Evolutionary conservation across 2,329 filamentous ascomycete genomes (phyloP), one percentile per base, ranked within the genome.

Genomic region (Ilyonectria sp.): DNA sequence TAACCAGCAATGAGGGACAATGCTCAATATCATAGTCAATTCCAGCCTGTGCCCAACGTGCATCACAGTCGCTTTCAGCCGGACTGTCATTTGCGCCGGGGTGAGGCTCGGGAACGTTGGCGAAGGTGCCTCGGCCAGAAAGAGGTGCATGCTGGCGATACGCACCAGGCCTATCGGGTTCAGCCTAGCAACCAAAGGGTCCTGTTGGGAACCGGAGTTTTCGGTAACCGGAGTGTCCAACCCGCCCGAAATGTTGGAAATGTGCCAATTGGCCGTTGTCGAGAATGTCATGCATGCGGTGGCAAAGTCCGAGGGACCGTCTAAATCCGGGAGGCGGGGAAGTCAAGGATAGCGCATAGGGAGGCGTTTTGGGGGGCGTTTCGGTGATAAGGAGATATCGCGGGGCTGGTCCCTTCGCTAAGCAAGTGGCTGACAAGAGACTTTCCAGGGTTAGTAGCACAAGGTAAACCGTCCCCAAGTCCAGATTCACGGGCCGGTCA

Each of bases 251-350:
- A 35, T 57, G 26, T 9, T 35, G 53, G 15, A 26, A 52, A 11
- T 17, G 43, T 13, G 17, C 49, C n/a, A 7, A 74, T 75, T 75
- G 69, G 72, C 23, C 52, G 40, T 33, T 9, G 17, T 44, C 60
- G 23, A 40, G 44, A 47, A 52, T 59, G 56, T 52, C 37, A 66
- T 65, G 44, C 55, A 65, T 61, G 53, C 60, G 29, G 60, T 66
- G 59, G 47, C 61, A 68, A 75, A 75, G 44, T 73, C 73, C 68
- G 73, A 74, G 44, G 50, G 53, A 55, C 61, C 31, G 59, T 68
- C 65, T 75, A 75, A 75, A 68, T 73, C 70, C 70, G 71, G 71
- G 52, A 66, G 21, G 73, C 64, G 71, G 69, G 66, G 70, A 56
- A 29, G n/a, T 23, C 33, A 26, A 47, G 58, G 29, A 33, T 37